Evolutionary conservation across 2,329 filamentous ascomycete species (phyloP).

Genomic region (Aureobasidium sp.): DNA sequence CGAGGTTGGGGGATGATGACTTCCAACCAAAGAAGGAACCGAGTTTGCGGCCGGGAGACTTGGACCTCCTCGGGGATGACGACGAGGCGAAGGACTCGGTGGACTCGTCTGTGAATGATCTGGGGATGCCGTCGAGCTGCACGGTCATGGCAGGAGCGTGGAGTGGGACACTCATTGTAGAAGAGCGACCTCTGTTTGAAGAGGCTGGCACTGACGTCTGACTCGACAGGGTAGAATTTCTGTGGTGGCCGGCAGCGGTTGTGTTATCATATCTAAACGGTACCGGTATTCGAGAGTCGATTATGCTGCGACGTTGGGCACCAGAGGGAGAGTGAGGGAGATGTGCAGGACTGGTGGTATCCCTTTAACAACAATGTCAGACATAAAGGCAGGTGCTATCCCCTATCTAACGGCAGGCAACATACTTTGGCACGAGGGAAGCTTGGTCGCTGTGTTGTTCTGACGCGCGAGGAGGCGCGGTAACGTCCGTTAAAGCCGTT

Average conservation of each 20-base stretch:
- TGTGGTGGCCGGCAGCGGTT: constrained; percentile 16
- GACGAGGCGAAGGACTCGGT: constrained; percentile 19
- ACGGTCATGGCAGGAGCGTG: constrained; percentile 29
- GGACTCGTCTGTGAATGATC: constrained; percentile 30
- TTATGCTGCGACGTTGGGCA: constrained; percentile 15
- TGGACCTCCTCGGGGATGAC: constrained; percentile 30
- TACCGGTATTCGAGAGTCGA: constrained; percentile 14
- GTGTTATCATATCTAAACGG: constrained; percentile 20
- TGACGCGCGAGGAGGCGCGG: constrained; percentile 31
- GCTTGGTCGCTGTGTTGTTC: constrained; percentile 20
- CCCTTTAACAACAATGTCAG: constrained; percentile 11
- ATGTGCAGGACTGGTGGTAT: background rate
- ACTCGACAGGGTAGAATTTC: constrained; percentile 15
- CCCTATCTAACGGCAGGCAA: constrained; percentile 15
- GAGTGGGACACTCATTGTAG: constrained; percentile 22
- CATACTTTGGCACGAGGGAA: constrained; percentile 16
- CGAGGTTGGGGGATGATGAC: constrained; percentile 43
- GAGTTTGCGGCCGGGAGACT: constrained; percentile 45
- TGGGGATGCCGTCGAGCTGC: constrained; percentile 29
- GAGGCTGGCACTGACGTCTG: constrained; percentile 17
- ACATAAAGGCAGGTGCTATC: constrained; percentile 5
- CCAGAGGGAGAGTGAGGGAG: constrained; percentile 3
- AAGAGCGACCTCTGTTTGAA: constrained; percentile 16
- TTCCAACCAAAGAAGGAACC: constrained; percentile 64
- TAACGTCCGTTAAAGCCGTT: constrained; percentile 25